Conservation (phyloP, 176 grass and related monocot genomes). For the Avena eriantha region DNA sequence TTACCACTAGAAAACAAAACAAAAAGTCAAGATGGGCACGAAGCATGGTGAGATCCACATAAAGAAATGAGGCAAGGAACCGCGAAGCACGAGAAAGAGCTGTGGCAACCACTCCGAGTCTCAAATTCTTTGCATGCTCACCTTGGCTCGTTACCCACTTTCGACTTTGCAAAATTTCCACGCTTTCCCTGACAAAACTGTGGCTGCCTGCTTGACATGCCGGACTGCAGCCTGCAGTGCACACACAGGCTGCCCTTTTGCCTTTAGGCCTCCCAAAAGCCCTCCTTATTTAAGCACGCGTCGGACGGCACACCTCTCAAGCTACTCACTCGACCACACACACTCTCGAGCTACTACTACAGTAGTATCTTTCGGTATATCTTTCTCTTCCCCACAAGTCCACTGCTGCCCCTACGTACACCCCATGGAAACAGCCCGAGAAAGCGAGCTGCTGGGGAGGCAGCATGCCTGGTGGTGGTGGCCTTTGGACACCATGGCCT, state of each 20-base stretch:
- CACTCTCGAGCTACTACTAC: not conserved
- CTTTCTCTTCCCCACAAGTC: conserved; percentile 15
- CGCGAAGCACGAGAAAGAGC: conserved; percentile 72
- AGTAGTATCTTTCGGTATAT: not conserved
- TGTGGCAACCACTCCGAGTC: conserved; percentile 23
- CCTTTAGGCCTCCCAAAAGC: conserved; percentile 58
- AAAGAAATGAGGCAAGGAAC: not conserved
- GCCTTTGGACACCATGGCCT: conserved; percentile 56
- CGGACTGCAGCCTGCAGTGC: conserved; percentile 47
- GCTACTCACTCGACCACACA: not conserved
- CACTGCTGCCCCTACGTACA: not conserved
- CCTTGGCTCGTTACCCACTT: conserved; percentile 44
- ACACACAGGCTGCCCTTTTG: conserved; percentile 26
- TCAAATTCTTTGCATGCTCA: conserved; percentile 32
- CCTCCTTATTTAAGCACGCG: conserved; percentile 61
- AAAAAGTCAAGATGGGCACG: not conserved
- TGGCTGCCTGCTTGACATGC: conserved; percentile 58
- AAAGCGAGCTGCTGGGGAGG: conserved; percentile 42
- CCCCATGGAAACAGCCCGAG: conserved; percentile 42
- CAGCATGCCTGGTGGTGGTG: conserved; percentile 50
- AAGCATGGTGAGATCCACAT: not conserved
- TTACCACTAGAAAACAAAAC: not conserved
- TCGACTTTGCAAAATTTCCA: conserved; percentile 56
- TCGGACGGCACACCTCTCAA: conserved; percentile 39
- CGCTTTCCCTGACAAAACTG: conserved; percentile 50